A percentile compares a stretch with the other conserved stretches of the same genome.
These are phyloP conservation scores for Yamadazyma tumulicola DNA, from an alignment of 805 yeast genomes.

Conservation along the genomic window DNA sequence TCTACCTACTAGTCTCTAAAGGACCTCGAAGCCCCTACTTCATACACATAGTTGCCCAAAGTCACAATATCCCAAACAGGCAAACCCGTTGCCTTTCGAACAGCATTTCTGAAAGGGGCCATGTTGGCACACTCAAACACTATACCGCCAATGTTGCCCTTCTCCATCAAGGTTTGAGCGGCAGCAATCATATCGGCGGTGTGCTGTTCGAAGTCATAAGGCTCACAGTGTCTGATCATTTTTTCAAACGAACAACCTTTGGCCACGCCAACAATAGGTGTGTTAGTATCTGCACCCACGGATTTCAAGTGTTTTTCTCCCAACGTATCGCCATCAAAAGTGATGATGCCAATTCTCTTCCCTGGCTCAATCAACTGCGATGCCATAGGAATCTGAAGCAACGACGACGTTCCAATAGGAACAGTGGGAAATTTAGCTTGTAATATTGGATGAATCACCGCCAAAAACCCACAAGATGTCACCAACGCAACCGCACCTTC, in stretches of 20 bases:
- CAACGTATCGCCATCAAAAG: slow-evolving; percentile 23
- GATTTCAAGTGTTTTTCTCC: slow-evolving; percentile 25
- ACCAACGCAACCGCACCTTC: slow-evolving; percentile 31
- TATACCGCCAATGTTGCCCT: slow-evolving; percentile 19
- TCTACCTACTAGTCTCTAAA: too few relatives aligned
- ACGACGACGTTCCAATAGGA: slow-evolving; percentile 29
- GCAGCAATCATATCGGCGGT: slow-evolving; percentile 16
- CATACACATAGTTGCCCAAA: slow-evolving; percentile 28
- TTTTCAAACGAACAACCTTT: slow-evolving; percentile 8
- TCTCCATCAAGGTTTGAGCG: background rate
- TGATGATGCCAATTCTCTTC: slow-evolving; percentile 24
- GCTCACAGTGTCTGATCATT: slow-evolving; percentile 16
- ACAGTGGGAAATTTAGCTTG: slow-evolving; percentile 16
- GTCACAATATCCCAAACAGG: slow-evolving; percentile 30
- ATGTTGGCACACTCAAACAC: slow-evolving; percentile 33
- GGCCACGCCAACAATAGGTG: slow-evolving; percentile 13
- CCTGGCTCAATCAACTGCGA: slow-evolving; percentile 14
- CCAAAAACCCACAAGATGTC: slow-evolving; percentile 34
- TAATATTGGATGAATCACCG: slow-evolving; percentile 23
- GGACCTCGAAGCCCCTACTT: slow-evolving; percentile 1
- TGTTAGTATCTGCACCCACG: slow-evolving; percentile 21
- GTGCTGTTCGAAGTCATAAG: slow-evolving; percentile 20
- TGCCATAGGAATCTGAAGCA: slow-evolving; percentile 26
- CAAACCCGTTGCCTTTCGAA: slow-evolving; percentile 18
- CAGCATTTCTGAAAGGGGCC: slow-evolving; percentile 28